Evolutionary conservation across 2,329 filamentous ascomycete species (phyloP).

Genomic region (Daldinia sp.): DNA sequence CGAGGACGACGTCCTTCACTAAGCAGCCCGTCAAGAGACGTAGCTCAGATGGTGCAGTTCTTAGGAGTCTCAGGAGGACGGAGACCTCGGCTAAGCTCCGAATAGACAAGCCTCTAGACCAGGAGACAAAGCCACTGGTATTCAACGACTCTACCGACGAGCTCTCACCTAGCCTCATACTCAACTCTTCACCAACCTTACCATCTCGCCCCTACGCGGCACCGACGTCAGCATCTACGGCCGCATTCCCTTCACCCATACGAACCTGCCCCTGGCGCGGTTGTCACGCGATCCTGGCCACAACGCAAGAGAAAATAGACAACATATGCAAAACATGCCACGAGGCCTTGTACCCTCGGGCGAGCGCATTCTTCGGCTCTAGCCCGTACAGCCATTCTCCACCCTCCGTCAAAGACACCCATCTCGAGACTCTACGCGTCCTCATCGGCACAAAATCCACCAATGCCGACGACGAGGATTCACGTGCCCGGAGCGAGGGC

Average conservation of each 20-base stretch:
- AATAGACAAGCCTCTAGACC: background rate
- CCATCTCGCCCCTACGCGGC: background rate
- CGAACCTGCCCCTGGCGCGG: constrained; percentile 36
- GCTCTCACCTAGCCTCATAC: constrained; percentile 7
- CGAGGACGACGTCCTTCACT: background rate
- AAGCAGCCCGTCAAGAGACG: background rate
- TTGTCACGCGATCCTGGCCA: constrained; percentile 25
- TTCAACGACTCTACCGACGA: background rate
- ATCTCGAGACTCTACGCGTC: background rate
- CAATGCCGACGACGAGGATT: background rate
- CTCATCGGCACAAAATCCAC: background rate
- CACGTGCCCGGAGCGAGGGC: too few relatives aligned
- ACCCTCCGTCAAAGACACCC: background rate
- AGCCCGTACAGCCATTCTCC: too few relatives aligned
- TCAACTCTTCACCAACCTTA: constrained; percentile 4
- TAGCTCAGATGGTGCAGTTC: background rate
- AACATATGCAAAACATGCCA: constrained; percentile 40
- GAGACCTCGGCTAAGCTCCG: background rate
- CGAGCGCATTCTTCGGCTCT: constrained; percentile 36
- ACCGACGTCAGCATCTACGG: background rate
- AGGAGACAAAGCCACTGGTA: background rate
- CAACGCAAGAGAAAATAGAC: constrained; percentile 22
- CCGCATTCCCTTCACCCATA: background rate
- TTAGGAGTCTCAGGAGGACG: background rate
- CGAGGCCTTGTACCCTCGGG: constrained; percentile 35